Base-by-base conservation (phyloP, 352 stramenopile genomes). In the Phytophthora pisi region DNA sequence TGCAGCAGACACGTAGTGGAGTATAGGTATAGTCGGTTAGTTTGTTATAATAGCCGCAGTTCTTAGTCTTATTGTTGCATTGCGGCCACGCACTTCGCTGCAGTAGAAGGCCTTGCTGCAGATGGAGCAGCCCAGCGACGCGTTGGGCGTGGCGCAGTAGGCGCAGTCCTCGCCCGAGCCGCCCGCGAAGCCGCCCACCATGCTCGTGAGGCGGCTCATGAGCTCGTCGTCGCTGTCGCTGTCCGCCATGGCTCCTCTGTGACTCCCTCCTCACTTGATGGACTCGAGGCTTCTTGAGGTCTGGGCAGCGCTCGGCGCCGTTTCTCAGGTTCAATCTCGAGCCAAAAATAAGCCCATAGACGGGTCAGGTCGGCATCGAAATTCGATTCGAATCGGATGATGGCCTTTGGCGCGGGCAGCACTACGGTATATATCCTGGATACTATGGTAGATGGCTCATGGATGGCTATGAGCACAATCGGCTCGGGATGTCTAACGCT, bases 221-320 rank as follows among this genome's bases (percentile, higher is more conserved):
- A 96, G 83, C 72, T 96, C 88, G 59, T 96, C 88, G 59, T 94
- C 88, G 79, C 88, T 96, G 79, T 96, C 86, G 74, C 81, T 96
- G 72, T 96, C 85, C 30, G 58, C 64, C 81, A 90, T 90, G 3
- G 18, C 46, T 3, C 20, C 20, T 20, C 20, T 20, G 11, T 38
- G 26, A 3, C 18, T 40, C 3, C 5, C 10, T 11, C 10, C 9
- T n/a, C 42, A 36, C 54, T 42, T 62, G 43, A 56, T 43, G 52
- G 43, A 53, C 55, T 2, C 47, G 42, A 66, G 34, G 50, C 46
- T 68, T 71, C 61, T 68, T 77, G 11, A n/a, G 23, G 36, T 64
- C 50, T 70, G 60, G 51, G 52, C 18, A 38, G 9, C 9, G 31
- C 24, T 42, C 30, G 4, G 40, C 10, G 30, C 23, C 51, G 45